These are phyloP conservation scores for Salix brachista DNA, from an alignment of 345 rosid species.

Conservation along the genomic window DNA sequence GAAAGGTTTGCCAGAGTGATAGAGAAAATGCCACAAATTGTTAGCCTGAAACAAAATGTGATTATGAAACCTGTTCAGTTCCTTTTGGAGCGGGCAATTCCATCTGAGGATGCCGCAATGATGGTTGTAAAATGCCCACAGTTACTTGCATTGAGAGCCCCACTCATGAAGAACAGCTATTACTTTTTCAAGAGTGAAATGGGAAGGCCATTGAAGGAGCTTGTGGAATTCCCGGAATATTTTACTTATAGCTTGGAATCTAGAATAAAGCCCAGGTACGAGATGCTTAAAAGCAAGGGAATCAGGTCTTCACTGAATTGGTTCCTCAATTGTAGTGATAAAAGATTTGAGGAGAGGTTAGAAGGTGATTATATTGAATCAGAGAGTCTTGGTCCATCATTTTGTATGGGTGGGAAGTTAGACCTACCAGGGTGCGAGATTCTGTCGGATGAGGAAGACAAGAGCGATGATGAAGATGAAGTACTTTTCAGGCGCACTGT, in stretches of 20 bases:
- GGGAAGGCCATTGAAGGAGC: slow-evolving; percentile 81
- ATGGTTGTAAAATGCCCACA: slow-evolving; percentile 89
- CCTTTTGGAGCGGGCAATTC: slow-evolving; percentile 64
- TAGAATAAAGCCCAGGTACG: slow-evolving; percentile 87
- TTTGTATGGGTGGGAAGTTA: slow-evolving; percentile 74
- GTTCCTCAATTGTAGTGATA: slow-evolving; percentile 92
- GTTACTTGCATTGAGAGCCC: slow-evolving; percentile 50
- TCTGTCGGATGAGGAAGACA: slow-evolving; percentile 73
- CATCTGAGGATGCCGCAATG: slow-evolving; percentile 51
- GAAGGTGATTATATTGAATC: slow-evolving; percentile 68
- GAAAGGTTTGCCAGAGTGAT: slow-evolving; percentile 67
- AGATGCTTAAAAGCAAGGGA: slow-evolving; percentile 62
- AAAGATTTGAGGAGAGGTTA: slow-evolving; percentile 81
- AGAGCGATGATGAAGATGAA: slow-evolving; percentile 63
- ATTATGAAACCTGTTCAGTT: slow-evolving; percentile 77
- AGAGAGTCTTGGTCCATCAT: slow-evolving; percentile 60
- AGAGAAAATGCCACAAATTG: slow-evolving; percentile 92
- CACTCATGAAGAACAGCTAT: slow-evolving; percentile 78
- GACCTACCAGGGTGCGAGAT: slow-evolving; percentile 61
- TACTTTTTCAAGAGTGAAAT: slow-evolving; percentile 78
- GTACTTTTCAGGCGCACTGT: slow-evolving; percentile 29
- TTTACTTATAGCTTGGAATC: slow-evolving; percentile 94
- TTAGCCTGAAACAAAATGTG: slow-evolving; percentile 73
- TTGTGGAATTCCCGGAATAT: slow-evolving; percentile 79
- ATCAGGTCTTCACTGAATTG: slow-evolving; percentile 72